Base-by-base conservation (phyloP, 75 land plant species). In the Pseudotsuga menziesii region DNA sequence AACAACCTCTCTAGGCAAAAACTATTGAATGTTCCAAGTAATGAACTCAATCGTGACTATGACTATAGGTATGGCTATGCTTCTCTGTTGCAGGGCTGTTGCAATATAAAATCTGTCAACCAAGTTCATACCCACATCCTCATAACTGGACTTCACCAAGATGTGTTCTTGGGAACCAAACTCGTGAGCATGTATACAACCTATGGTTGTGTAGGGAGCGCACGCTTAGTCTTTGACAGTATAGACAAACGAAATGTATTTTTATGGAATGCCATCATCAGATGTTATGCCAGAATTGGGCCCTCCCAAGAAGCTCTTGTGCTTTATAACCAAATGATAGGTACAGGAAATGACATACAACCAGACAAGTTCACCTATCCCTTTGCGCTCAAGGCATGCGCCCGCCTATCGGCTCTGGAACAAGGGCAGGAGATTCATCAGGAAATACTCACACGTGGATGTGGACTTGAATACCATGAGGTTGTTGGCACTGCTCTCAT, bases 281-380 rank as follows among this genome's bases (percentile, higher is more conserved):
- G 86, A 16, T 84, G 82, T 2, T 82, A 82, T 74, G 62, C 83
- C 35, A 35, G 79, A 22, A 81, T 78, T 16, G 78, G 80, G 5
- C 26, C 17, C 16, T n/a, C 58, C 26, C 22, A 57, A 4, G 72
- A 78, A n/a, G 76, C 87, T 0, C 16, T 85, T 66, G 12, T 3
- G 4, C 17, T 80, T 61, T 83, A 79, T 77, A 58, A 13, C 62
- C 52, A 64, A 48, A 90, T 87, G 87, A 78, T 85, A 0, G 55
- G 76, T 39, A 14, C 16, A 6, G 19, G 72, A 78, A 58, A 69
- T 5, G 73, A 75, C 16, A 20, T 74, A 36, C 27, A 74, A 13
- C 85, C 90, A 16, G 73, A 85, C n/a, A 76, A 87, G 44, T 88
- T 88, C 82, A 90, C 92, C 1, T 90, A 83, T 20, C 60, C 83